Conservation (phyloP, 306 rosid species). For the Prunus dulcis region DNA sequence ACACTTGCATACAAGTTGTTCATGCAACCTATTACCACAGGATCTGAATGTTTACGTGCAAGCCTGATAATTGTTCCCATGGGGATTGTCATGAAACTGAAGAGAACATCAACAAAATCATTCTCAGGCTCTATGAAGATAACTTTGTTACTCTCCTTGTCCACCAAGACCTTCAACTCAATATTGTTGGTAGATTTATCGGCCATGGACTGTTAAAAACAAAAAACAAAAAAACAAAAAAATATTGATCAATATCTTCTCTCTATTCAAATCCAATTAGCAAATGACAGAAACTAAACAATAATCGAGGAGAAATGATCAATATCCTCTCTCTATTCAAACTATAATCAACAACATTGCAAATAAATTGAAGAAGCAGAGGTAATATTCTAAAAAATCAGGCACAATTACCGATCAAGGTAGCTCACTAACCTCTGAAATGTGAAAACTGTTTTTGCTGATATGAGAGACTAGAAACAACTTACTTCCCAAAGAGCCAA, state of each 20-base stretch:
- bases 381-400: too few relatives aligned
- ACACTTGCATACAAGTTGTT: neutral
- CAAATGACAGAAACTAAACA: too few relatives aligned
- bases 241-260: too few relatives aligned
- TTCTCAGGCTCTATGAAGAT: neutral
- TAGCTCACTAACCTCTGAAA: too few relatives aligned
- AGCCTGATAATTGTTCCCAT: slow-evolving; percentile 7
- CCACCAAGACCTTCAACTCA: slow-evolving; percentile 6
- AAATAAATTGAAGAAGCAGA: too few relatives aligned
- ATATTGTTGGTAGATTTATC: neutral
- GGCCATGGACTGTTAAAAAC: neutral
- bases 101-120: neutral
- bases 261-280: neutral
- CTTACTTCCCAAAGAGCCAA: too few relatives aligned
- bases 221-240: neutral
- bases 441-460: too few relatives aligned
- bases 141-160: slow-evolving; percentile 1
- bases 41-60: neutral
- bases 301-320: too few relatives aligned
- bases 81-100: slow-evolving; percentile 8
- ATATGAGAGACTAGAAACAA: too few relatives aligned
- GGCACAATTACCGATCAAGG: too few relatives aligned
- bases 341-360: too few relatives aligned
- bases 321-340: too few relatives aligned
- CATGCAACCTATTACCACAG: neutral